Percentiles rank a stretch among this genome's conserved stretches.
These are phyloP conservation scores for Vitis vinifera DNA, from an alignment of 164 flowering plant genomes.

Conservation along the genomic window DNA sequence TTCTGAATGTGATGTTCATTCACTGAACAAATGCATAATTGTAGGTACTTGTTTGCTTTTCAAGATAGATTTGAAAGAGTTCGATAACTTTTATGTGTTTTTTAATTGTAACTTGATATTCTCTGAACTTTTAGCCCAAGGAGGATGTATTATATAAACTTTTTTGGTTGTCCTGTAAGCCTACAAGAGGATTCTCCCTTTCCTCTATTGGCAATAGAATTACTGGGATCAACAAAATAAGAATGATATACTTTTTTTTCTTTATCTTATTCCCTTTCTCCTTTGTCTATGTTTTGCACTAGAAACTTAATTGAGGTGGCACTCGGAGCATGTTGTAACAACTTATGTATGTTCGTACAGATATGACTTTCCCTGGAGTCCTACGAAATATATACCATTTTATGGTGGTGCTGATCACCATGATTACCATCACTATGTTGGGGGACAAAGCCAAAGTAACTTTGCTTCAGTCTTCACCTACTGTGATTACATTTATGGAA, in stretches of 20 bases:
- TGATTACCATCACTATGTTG: conserved; percentile 97
- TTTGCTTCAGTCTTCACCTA: conserved; percentile 93
- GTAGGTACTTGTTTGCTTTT: too few species aligned
- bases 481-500: conserved; percentile 94
- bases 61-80: too few species aligned
- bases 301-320: background rate
- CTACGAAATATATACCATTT: conserved; percentile 83
- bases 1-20: background rate
- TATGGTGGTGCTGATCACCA: conserved; percentile 97
- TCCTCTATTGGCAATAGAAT: background rate
- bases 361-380: conserved; percentile 89
- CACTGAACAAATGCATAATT: background rate
- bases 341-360: conserved; percentile 32
- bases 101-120: too few species aligned
- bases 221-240: background rate
- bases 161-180: background rate
- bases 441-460: conserved; percentile 93
- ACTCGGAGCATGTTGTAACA: background rate
- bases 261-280: background rate
- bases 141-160: background rate
- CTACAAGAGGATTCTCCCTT: background rate
- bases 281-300: background rate
- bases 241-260: background rate
- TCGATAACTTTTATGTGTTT: too few species aligned
- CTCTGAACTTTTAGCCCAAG: too few species aligned